A percentile compares a stretch with the other conserved stretches of the same genome.
phyloP scores from a whole-genome alignment of 208 protist genomes.

The Acanthamoeba triangularis region DNA sequence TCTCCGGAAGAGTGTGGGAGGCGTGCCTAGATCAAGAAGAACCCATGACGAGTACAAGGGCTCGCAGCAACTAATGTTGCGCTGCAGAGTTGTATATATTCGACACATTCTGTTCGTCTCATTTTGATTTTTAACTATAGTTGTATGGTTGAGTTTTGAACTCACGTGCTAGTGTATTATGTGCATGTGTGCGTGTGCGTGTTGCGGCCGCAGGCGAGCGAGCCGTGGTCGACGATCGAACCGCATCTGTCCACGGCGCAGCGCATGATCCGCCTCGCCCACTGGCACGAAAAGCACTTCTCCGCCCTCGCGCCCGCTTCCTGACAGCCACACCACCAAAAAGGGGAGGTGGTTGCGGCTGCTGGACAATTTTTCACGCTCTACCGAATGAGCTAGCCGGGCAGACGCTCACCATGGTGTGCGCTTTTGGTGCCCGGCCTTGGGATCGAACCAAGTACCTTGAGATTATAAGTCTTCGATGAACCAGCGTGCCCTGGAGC shows the following conservation, averaged over 20 bases:
- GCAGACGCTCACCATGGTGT: too few relatives aligned
- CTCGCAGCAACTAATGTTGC: slow-evolving; percentile 56
- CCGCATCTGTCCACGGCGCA: neutral
- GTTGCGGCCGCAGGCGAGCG: neutral
- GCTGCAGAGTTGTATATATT: slow-evolving; percentile 47
- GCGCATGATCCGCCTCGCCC: slow-evolving; percentile 34
- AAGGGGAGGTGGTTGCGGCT: neutral
- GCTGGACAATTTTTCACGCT: neutral
- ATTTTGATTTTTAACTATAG: too few relatives aligned
- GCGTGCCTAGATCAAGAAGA: slow-evolving; percentile 45
- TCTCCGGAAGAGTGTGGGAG: neutral
- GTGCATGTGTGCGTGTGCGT: too few relatives aligned
- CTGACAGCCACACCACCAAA: neutral
- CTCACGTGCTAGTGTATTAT: too few relatives aligned
- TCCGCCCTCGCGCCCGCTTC: slow-evolving; percentile 1
- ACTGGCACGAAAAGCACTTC: slow-evolving; percentile 72
- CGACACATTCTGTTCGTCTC: neutral
- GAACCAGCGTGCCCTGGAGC: too few relatives aligned
- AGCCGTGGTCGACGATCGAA: slow-evolving; percentile 62
- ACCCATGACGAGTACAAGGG: slow-evolving; percentile 34
- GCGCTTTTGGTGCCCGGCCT: too few relatives aligned
- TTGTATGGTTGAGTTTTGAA: too few relatives aligned
- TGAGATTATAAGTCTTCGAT: too few relatives aligned
- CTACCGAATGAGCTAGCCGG: neutral
- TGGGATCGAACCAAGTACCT: too few relatives aligned